These are phyloP conservation scores for Boletus insuetus DNA, from an alignment of 768 basidiomycete species.

Conservation along the genomic window DNA sequence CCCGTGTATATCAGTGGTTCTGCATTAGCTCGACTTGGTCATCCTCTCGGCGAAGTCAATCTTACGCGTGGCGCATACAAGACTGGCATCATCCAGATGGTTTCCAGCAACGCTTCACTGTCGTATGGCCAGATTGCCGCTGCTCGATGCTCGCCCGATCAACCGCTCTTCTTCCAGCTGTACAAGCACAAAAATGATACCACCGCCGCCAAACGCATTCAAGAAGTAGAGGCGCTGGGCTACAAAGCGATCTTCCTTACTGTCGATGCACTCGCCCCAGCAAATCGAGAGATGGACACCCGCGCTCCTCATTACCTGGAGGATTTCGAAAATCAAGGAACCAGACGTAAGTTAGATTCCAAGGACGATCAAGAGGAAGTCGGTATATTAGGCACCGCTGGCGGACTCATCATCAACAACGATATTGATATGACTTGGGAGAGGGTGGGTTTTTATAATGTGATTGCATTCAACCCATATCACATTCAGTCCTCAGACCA, in stretches of 20 bases:
- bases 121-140: conserved; percentile 62
- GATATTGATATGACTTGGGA: conserved; percentile 80
- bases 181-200: conserved; percentile 76
- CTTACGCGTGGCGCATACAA: conserved; percentile 67
- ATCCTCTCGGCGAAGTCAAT: conserved; percentile 86
- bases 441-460: conserved; percentile 38
- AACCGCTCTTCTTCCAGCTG: conserved; percentile 77
- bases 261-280: conserved; percentile 82
- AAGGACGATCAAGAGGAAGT: conserved; percentile 33
- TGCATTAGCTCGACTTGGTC: conserved; percentile 82
- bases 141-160: conserved; percentile 49
- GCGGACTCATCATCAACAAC: conserved; percentile 61
- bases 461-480: neutral
- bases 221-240: conserved; percentile 66
- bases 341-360: conserved; percentile 19
- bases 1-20: conserved; percentile 85
- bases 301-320: conserved; percentile 56
- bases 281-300: conserved; percentile 77
- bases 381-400: conserved; percentile 60
- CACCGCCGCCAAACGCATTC: conserved; percentile 66
- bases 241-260: conserved; percentile 91
- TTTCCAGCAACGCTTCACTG: conserved; percentile 73
- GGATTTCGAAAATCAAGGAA: conserved; percentile 47
- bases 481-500: conserved; percentile 45
- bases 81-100: conserved; percentile 80